Percentiles rank a stretch among this genome's conserved stretches.
These are phyloP conservation scores for Elongisporangium prolatum DNA, from an alignment of 352 stramenopile genomes.

Conservation along the genomic window DNA sequence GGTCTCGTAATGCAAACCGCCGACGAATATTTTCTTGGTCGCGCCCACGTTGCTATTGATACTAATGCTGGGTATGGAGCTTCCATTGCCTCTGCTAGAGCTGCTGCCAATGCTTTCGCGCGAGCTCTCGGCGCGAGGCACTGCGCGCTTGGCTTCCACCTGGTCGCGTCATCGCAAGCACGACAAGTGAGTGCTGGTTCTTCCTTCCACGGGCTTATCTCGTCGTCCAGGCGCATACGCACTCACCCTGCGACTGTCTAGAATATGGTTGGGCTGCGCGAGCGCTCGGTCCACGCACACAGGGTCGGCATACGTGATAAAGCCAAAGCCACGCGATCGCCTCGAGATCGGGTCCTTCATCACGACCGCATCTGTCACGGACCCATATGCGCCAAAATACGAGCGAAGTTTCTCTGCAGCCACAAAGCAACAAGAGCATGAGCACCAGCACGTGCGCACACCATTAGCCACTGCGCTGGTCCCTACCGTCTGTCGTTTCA, in stretches of 20 bases:
- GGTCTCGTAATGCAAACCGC: constrained; percentile 91
- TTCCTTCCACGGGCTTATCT: neutral
- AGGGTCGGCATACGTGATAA: constrained; percentile 91
- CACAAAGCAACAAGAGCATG: constrained; percentile 1
- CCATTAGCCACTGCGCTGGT: neutral
- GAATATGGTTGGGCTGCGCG: constrained; percentile 85
- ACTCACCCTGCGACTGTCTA: constrained; percentile 86
- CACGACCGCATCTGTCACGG: constrained; percentile 89
- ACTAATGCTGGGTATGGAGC: constrained; percentile 46
- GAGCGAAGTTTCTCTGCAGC: constrained; percentile 80
- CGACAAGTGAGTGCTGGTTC: constrained; percentile 5
- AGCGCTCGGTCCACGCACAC: constrained; percentile 87
- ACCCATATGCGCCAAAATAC: constrained; percentile 88
- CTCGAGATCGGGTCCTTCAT: constrained; percentile 93
- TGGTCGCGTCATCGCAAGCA: constrained; percentile 15
- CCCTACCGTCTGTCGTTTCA: constrained; percentile 84
- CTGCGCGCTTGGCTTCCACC: constrained; percentile 91
- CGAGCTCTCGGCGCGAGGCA: constrained; percentile 82
- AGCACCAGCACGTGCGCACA: constrained; percentile 13
- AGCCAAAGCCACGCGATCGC: constrained; percentile 89
- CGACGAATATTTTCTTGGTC: constrained; percentile 92
- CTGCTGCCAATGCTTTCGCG: constrained; percentile 50
- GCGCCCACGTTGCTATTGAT: constrained; percentile 56
- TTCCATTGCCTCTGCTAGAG: constrained; percentile 48
- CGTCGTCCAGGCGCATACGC: neutral